phyloP scores from a whole-genome alignment of 2,329 filamentous ascomycete species.

The Paecilomyces sp. region DNA sequence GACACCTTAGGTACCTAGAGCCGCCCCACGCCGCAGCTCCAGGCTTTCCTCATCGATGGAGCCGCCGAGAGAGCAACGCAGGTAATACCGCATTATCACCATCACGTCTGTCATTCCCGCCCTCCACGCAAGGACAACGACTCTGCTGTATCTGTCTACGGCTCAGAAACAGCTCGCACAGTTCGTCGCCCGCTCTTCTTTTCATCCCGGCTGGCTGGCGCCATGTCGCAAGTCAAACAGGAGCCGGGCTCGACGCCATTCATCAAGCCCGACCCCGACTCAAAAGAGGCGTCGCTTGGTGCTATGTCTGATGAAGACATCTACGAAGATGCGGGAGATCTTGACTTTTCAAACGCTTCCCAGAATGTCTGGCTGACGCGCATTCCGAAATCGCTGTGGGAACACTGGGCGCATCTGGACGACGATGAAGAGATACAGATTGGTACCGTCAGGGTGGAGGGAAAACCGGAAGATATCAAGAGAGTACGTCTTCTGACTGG shows the following conservation, averaged over 20 bases:
- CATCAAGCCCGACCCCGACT: slow-evolving; percentile 36
- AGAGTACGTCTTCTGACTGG: slow-evolving; percentile 26
- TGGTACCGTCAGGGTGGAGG: slow-evolving; percentile 60
- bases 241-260: slow-evolving; percentile 31
- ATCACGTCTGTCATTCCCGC: neutral
- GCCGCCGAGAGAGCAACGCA: neutral
- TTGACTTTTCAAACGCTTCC: slow-evolving; percentile 48
- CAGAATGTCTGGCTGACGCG: slow-evolving; percentile 63
- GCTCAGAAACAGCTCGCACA: neutral
- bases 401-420: slow-evolving; percentile 67
- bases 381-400: slow-evolving; percentile 72
- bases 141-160: neutral
- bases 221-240: slow-evolving; percentile 31
- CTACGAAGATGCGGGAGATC: slow-evolving; percentile 60
- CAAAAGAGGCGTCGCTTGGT: slow-evolving; percentile 25
- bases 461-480: slow-evolving; percentile 47
- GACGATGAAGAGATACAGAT: slow-evolving; percentile 77
- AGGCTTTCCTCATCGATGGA: slow-evolving; percentile 1
- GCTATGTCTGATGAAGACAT: slow-evolving; percentile 56
- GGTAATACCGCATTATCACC: neutral
- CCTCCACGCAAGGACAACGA: slow-evolving; percentile 7
- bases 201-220: slow-evolving; percentile 4
- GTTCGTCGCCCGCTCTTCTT: neutral
- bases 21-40: neutral
- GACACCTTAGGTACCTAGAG: neutral